These are phyloP conservation scores for Rhodomyrtus tomentosa DNA, from an alignment of 345 rosid genomes.

Conservation along the genomic window DNA sequence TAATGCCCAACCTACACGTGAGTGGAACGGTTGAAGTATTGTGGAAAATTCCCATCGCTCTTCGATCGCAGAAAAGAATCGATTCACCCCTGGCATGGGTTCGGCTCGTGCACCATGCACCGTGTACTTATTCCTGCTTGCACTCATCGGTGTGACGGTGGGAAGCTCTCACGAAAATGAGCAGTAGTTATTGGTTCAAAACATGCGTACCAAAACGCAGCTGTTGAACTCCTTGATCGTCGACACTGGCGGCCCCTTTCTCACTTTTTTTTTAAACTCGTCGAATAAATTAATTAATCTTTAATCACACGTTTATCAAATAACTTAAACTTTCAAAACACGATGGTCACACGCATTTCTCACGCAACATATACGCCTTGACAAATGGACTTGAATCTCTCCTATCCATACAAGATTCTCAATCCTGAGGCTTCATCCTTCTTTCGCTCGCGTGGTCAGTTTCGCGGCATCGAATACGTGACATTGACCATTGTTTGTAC, in stretches of 20 bases:
- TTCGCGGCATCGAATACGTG: accelerated
- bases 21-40: not conserved
- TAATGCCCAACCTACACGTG: not conserved
- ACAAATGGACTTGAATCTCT: not conserved
- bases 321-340: not conserved
- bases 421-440: not conserved
- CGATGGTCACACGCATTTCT: not conserved
- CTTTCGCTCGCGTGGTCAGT: not conserved
- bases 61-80: not conserved
- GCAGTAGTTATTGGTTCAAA: not conserved
- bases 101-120: not conserved
- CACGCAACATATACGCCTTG: not conserved
- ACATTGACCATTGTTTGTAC: accelerated
- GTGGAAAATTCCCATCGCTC: not conserved
- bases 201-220: not conserved
- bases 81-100: not conserved
- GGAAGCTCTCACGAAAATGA: not conserved
- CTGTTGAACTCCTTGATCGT: no score
- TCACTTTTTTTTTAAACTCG: not conserved
- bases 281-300: no score
- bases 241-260: not conserved
- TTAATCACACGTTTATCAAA: not conserved
- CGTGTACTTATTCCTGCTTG: not conserved
- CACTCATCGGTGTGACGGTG: not conserved
- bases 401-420: not conserved